Conservation (phyloP, 768 basidiomycete genomes). For the Lactarius psammicola region DNA sequence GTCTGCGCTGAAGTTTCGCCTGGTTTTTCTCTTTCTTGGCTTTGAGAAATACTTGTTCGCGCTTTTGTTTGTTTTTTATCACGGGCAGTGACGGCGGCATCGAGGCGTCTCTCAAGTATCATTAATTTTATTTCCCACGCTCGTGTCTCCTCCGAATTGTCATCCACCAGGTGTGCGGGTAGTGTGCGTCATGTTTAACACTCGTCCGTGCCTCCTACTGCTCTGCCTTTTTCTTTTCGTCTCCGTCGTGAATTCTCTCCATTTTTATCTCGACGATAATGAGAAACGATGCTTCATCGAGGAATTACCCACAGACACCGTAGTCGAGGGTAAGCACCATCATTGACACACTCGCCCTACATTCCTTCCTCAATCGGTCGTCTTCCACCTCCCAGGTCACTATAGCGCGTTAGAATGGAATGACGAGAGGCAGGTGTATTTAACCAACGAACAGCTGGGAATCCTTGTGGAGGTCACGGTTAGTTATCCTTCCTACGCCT, state of each 20-base stretch:
- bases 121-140: not conserved
- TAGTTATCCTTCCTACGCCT: constrained; percentile 33
- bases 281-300: constrained; percentile 96
- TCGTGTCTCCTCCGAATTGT: constrained; percentile 5
- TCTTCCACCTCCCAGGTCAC: constrained; percentile 55
- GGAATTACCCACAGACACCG: constrained; percentile 92
- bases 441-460: constrained; percentile 72
- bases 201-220: constrained; percentile 32
- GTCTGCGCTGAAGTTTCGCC: constrained; percentile 74
- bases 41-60: constrained; percentile 74
- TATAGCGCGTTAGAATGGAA: constrained; percentile 93
- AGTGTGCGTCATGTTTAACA: constrained; percentile 12
- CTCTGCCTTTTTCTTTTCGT: constrained; percentile 43
- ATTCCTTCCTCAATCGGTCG: not conserved
- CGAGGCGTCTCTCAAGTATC: not conserved
- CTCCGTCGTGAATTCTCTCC: constrained; percentile 67
- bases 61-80: constrained; percentile 87
- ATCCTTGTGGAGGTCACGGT: constrained; percentile 92
- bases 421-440: constrained; percentile 65
- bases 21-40: constrained; percentile 75
- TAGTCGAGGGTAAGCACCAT: constrained; percentile 73
- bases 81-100: constrained; percentile 53
- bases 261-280: constrained; percentile 95
- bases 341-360: not conserved
- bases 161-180: no score